Evolutionary conservation across 139 green algal genomes (phyloP).

Genomic region (Cymbomonas tetramitiformis): DNA sequence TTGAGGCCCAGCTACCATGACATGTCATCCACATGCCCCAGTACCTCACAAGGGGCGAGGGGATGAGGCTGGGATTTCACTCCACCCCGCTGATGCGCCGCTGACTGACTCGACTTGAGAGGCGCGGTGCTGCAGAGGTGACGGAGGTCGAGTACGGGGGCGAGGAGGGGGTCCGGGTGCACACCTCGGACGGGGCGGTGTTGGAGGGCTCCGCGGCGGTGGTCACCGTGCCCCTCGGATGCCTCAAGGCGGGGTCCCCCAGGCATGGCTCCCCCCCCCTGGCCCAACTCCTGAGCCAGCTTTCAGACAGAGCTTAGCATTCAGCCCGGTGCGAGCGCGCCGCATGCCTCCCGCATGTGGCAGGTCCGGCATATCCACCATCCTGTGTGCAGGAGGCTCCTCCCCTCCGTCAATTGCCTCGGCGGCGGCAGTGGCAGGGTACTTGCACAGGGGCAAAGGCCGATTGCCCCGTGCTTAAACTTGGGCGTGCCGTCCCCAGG

Average conservation of each 20-base stretch:
- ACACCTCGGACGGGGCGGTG: conserved; percentile 15
- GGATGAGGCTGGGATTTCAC: too few species aligned
- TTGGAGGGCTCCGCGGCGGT: conserved; percentile 6
- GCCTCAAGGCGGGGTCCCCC: conserved; percentile 30
- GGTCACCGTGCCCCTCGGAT: conserved; percentile 29
- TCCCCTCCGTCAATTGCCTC: not conserved
- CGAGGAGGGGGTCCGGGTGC: conserved; percentile 6
- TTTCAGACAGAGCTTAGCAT: too few species aligned
- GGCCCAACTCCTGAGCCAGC: too few species aligned
- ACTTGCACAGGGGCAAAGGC: conserved; percentile 41
- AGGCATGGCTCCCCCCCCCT: too few species aligned
- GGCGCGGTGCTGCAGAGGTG: not conserved
- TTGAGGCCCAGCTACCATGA: too few species aligned
- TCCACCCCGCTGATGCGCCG: too few species aligned
- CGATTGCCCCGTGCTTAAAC: not conserved
- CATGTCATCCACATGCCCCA: too few species aligned
- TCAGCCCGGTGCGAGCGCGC: too few species aligned
- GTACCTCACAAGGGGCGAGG: too few species aligned
- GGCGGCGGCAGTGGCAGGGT: conserved; percentile 26
- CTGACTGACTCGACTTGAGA: too few species aligned
- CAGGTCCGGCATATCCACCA: too few species aligned
- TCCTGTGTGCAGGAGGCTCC: not conserved
- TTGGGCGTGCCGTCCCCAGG: conserved; percentile 22
- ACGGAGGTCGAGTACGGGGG: not conserved
- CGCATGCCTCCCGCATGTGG: too few species aligned